Evolutionary conservation across 805 yeast species (phyloP), one percentile per base, ranked within the genome.

Genomic region (Monosporozyma siamensis): DNA sequence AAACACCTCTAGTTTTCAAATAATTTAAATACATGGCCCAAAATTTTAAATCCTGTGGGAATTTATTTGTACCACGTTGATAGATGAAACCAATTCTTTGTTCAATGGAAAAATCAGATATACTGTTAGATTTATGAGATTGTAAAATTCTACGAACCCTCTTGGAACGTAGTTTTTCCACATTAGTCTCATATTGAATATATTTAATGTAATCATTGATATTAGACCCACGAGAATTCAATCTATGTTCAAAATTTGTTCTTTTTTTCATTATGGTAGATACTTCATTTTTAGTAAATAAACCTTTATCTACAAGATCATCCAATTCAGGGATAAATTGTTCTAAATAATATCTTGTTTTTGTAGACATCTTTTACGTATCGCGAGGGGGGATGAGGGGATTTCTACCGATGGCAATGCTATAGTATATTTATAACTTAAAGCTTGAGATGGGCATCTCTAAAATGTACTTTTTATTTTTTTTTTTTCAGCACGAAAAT

Each of bases 241-340:
- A 75, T 44, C 95, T 67, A 61, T 92, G 95, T 64, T 92, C 99
- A 54, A 88, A 92, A 64, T 89, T 97, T 0, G 97, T 90, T 66
- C 98, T 75, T 58, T 88, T 77, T 65, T 92, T 80, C 87, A 90
- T 86, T 42, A 92, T 82, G 68, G 74, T 72, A 32, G 81, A 78
- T 50, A 88, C 78, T 64, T 92, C 98, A 51, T 75, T 75, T 52
- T 83, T 83, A 34, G 78, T 81, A 61, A 92, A 92, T 4, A 92
- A 69, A 3, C 88, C 88, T 55, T 85, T 82, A 44, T 75, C 75
- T 45, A 81, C 78, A 26, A 92, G 73, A 55, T 90, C 98, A 55
- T 89, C 90, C 42, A 92, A 71, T 63, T 92, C 99, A 0, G 95
- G 95, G 56, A 89, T 88, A 4, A 88, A 75, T 67, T 75, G 78